A percentile compares a stretch with the other conserved stretches of the same genome.
phyloP scores from a whole-genome alignment of 2,329 filamentous ascomycete species.

The Aspergillus clavatus region DNA sequence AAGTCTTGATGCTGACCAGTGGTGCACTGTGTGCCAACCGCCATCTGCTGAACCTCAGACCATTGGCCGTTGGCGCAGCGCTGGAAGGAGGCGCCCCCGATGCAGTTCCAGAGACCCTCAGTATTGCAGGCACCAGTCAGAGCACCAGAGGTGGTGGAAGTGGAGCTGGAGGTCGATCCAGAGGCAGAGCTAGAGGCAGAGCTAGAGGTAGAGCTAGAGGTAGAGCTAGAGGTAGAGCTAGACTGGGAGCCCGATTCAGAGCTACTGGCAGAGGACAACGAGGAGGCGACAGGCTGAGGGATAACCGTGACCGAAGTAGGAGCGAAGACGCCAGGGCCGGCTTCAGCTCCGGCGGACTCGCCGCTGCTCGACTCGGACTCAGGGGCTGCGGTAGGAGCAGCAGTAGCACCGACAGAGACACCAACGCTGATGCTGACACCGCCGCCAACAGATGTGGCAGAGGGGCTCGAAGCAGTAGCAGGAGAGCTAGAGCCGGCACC shows the following conservation, averaged over 20 bases:
- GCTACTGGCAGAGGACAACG: constrained; percentile 3
- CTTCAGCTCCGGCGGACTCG: background rate
- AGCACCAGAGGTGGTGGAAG: constrained; percentile 26
- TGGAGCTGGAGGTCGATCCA: constrained; percentile 8
- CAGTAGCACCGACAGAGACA: constrained; percentile 4
- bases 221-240: no score
- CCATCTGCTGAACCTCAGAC: constrained; percentile 48
- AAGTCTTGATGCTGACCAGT: constrained; percentile 31
- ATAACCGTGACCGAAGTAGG: constrained; percentile 19
- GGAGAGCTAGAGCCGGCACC: constrained; percentile 24
- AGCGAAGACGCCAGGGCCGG: constrained; percentile 15
- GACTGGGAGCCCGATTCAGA: constrained; percentile 4
- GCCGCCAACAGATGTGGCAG: background rate
- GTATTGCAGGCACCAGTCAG: constrained; percentile 45
- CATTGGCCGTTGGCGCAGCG: constrained; percentile 58
- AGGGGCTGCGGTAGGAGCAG: constrained; percentile 13
- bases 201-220: no score
- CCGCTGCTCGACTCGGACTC: background rate
- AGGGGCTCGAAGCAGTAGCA: constrained; percentile 13
- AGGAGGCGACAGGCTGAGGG: constrained; percentile 6
- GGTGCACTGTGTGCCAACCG: constrained; percentile 51
- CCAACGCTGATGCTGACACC: constrained; percentile 1
- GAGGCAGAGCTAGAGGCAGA: constrained; percentile 2
- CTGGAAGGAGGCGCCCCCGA: constrained; percentile 54
- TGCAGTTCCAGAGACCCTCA: constrained; percentile 58